These are phyloP conservation scores for Ailanthus altissimus DNA, from an alignment of 345 rosid species.

Conservation along the genomic window DNA sequence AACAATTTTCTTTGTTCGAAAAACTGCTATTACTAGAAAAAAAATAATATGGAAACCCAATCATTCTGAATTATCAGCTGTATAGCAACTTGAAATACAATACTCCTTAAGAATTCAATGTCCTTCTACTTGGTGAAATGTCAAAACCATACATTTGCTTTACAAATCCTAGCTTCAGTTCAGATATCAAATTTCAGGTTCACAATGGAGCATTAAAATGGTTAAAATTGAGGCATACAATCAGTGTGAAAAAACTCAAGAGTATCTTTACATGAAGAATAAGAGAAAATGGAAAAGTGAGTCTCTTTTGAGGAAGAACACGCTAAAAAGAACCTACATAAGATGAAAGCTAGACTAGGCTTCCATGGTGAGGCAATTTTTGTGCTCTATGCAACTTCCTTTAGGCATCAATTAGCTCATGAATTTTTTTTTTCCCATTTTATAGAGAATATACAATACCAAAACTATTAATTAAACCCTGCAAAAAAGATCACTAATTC, in stretches of 20 bases:
- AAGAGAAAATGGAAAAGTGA: background rate
- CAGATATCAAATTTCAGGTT: background rate
- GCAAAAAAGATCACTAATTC: background rate
- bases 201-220: background rate
- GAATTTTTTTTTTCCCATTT: too few species aligned
- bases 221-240: background rate
- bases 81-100: background rate
- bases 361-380: background rate
- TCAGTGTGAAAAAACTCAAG: background rate
- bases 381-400: background rate
- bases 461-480: background rate
- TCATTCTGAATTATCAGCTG: background rate
- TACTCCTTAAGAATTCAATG: background rate
- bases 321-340: background rate
- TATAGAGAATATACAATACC: too few species aligned
- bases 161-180: background rate
- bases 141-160: background rate
- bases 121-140: background rate
- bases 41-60: background rate
- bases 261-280: background rate
- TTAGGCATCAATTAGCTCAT: too few species aligned
- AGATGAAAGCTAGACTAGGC: background rate
- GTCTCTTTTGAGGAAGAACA: constrained; percentile 7
- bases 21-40: background rate
- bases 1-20: background rate